Percentiles rank a stretch among this genome's conserved stretches.
These are phyloP conservation scores for Sporobolus alterniflorus DNA, from an alignment of 202 grass and related monocot genomes.

Conservation along the genomic window DNA sequence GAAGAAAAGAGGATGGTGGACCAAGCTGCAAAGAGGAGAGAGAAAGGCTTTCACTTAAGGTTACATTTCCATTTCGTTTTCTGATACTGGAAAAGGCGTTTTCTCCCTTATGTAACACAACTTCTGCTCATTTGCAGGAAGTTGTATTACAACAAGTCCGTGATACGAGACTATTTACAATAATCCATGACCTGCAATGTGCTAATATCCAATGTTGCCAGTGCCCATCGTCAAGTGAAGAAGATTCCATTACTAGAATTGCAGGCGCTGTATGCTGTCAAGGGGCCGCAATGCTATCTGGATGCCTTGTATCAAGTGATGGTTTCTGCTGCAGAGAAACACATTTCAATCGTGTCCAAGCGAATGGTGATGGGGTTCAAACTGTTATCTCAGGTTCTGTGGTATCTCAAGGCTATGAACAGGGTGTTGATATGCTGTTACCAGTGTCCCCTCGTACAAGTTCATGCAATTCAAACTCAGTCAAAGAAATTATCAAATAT, in stretches of 20 bases:
- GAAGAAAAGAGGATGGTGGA: conserved; percentile 76
- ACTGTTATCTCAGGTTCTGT: conserved; percentile 66
- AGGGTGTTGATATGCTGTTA: conserved; percentile 65
- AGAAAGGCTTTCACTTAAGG: conserved; percentile 69
- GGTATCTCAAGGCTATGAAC: conserved; percentile 61
- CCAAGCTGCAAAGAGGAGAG: conserved; percentile 64
- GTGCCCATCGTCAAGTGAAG: conserved; percentile 22
- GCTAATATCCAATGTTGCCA: conserved; percentile 18
- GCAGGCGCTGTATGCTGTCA: conserved; percentile 67
- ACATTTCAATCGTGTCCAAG: conserved; percentile 48
- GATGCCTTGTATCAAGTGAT: conserved; percentile 43
- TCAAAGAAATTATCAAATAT: conserved; percentile 42
- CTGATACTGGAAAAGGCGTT: conserved; percentile 16
- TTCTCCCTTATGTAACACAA: conserved; percentile 10
- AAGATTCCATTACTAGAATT: conserved; percentile 50
- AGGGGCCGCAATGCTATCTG: conserved; percentile 64
- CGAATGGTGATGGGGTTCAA: conserved; percentile 46
- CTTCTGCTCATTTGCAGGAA: conserved; percentile 47
- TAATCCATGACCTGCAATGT: conserved; percentile 44
- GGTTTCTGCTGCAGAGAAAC: conserved; percentile 68
- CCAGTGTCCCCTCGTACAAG: conserved; percentile 43
- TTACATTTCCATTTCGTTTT: conserved; percentile 36
- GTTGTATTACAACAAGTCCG: conserved; percentile 54
- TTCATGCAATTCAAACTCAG: conserved; percentile 32
- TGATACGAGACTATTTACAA: conserved; percentile 49